These are phyloP conservation scores for Darksidea phi DNA, from an alignment of 495 filamentous ascomycete genomes.

Conservation along the genomic window DNA sequence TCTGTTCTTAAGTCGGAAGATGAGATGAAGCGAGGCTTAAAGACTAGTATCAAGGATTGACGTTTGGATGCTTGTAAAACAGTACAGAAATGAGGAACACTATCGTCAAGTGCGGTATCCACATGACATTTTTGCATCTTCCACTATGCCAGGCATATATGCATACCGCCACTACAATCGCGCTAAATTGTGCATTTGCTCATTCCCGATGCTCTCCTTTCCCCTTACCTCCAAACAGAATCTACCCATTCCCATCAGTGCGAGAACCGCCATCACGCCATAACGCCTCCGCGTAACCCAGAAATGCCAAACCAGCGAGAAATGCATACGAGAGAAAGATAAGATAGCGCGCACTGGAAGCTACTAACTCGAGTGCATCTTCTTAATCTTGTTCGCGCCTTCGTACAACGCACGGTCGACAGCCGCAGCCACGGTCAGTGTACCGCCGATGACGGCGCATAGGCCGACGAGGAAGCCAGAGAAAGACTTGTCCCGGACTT, in stretches of 20 bases:
- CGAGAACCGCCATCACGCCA: neutral
- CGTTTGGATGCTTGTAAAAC: too few species aligned
- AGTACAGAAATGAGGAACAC: too few species aligned
- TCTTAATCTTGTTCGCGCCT: constrained; percentile 77
- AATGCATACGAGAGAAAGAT: neutral
- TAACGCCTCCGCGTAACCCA: neutral
- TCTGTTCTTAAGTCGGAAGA: too few species aligned
- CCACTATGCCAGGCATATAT: too few species aligned
- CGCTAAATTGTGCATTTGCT: too few species aligned
- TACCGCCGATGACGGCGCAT: constrained; percentile 92
- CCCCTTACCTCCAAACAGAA: too few species aligned
- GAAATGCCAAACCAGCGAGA: neutral
- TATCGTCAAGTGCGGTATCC: too few species aligned
- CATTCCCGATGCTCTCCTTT: too few species aligned
- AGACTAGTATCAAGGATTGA: too few species aligned
- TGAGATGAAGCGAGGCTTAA: too few species aligned
- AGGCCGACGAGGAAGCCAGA: constrained; percentile 88
- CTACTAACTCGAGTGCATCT: constrained; percentile 59
- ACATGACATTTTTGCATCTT: too few species aligned
- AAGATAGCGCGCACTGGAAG: neutral
- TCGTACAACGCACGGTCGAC: constrained; percentile 91
- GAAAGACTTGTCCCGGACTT: constrained; percentile 83
- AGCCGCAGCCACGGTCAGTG: constrained; percentile 90
- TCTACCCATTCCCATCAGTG: neutral
- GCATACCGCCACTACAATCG: too few species aligned